Evolutionary conservation across 768 basidiomycete genomes (phyloP), one percentile per base, ranked within the genome.

Genomic region (Russula lepida): DNA sequence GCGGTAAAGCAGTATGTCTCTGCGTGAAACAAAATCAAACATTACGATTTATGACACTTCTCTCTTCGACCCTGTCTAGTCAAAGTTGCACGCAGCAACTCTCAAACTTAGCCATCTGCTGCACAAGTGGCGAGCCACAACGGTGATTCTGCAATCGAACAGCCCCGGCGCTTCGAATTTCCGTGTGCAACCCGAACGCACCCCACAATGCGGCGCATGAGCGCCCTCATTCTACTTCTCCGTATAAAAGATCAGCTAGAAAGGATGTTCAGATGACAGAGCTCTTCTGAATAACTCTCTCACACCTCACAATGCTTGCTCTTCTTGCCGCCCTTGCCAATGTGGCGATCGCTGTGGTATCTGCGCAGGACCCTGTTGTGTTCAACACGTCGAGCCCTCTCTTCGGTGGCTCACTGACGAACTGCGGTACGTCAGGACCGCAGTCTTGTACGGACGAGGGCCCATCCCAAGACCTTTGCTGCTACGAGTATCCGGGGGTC

Each of bases 401-500:
- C 43, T 73, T 76, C 67, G 15, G 25, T 11, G 15, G 25, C 11
- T 69, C 69, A 12, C 61, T 78, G 46, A 73, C 74, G 1, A 76
- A 81, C n/a, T 88, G 85, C 66, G 75, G 80, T 1, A 75, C 78
- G 0, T 72, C 73, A 44, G 78, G 81, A 2, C 67, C 74, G 4
- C 68, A 71, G 23, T 87, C 85, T 30, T 88, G 86, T 71, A 77
- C 78, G 53, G 17, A 37, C 15, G 35, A n/a, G 28, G 81, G 77
- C 1, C 72, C 81, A 0, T 57, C 70, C 0, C 75, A 78, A 49
- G 71, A 75, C 52, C 54, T 68, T 7, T 89, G 87, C 69, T 89
- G 88, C 69, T 84, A 83, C 60, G 84, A 88, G 71, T 70, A 75
- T 25, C 85, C 86, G 19, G 81, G 84, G 60, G 84, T 88, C 67